Base-by-base conservation (phyloP, 352 stramenopile genomes). In the Globisporangium cystogenes region DNA sequence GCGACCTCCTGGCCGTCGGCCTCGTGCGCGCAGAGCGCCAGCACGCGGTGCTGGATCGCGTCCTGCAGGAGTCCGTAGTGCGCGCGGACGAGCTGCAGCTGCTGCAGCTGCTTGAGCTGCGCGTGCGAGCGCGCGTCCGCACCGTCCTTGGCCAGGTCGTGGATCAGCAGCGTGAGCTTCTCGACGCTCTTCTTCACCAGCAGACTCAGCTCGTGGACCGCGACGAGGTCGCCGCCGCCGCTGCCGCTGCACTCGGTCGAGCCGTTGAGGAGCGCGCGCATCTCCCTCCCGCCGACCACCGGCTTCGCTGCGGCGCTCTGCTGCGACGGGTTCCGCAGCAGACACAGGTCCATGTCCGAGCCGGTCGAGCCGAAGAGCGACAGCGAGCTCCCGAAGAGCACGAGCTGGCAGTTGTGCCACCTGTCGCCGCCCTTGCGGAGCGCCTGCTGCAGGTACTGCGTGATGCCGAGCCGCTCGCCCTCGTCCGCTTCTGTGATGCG, bases 281-380 rank as follows among this genome's bases (percentile, higher is more conserved):
- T 60, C 49, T 83, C 61, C 5, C 72, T 68, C 27, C 51, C 60
- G 5, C 68, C 68, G 35, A 82, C 55, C 18, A 51, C 23, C 35
- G 42, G 46, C 5, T 40, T 47, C 12, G 48, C 15, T 10, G 36
- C 36, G 14, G n/a, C 26, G n/a, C 18, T 6, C 29, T 35, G 29
- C 29, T 35, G 29, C 29, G 40, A 20, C 7, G 69, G 57, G 11
- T 59, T 51, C 1, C 69, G 49, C 20, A 86, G 64, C 11, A 91
- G 60, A 54, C 81, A 89, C 66, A 94, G 71, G 58, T 94, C 83
- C 20, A 92, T 50, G 57, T 94, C 83, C 37, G 79, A 94, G 24
- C 53, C 67, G 31, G 70, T 74, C 14, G 83, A 86, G 27, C 83
- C 83, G 39, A 80, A 92, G 45, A 71, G 81, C 41, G 81, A 91